Evolutionary conservation across 192 early-diverging fungal species (phyloP).

Genomic region (Spinellus fusiger): DNA sequence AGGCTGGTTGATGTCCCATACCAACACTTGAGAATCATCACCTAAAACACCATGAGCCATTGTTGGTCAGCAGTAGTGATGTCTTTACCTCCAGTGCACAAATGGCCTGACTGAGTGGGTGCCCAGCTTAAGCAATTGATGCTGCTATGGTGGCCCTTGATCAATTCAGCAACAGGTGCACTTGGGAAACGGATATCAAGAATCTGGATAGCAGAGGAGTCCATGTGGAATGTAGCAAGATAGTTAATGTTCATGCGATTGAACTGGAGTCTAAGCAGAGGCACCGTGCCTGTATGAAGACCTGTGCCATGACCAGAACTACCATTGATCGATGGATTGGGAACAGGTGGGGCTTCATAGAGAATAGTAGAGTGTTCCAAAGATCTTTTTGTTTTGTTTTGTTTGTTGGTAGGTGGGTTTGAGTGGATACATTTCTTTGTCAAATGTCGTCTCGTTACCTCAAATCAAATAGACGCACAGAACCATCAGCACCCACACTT

Average conservation of each 20-base stretch:
- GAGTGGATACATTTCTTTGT: too few species aligned
- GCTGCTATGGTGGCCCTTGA: conserved; percentile 60
- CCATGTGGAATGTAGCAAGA: conserved; percentile 87
- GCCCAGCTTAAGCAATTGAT: conserved; percentile 89
- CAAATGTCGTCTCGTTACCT: conserved; percentile 35
- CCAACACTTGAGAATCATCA: conserved; percentile 84
- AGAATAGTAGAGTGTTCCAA: conserved; percentile 97
- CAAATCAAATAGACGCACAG: conserved; percentile 95
- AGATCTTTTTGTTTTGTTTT: conserved; percentile 40
- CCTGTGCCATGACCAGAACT: conserved; percentile 1
- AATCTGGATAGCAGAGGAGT: conserved; percentile 75
- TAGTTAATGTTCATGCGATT: conserved; percentile 89
- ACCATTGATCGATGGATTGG: background rate
- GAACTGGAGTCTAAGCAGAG: conserved; percentile 82
- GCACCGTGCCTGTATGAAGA: conserved; percentile 27
- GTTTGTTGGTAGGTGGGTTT: background rate
- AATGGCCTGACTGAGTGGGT: conserved; percentile 67
- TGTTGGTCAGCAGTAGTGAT: conserved; percentile 10
- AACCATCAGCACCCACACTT: conserved; percentile 96
- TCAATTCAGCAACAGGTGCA: conserved; percentile 74
- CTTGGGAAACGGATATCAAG: conserved; percentile 91
- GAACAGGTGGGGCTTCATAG: conserved; percentile 74
- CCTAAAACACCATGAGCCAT: conserved; percentile 34
- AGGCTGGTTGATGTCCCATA: conserved; percentile 78
- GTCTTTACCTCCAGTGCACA: conserved; percentile 86